Percentiles rank a stretch among this genome's conserved stretches.
Evolutionary conservation across 2,329 filamentous ascomycete species (phyloP).

Genomic region (Colletotrichum incanum): DNA sequence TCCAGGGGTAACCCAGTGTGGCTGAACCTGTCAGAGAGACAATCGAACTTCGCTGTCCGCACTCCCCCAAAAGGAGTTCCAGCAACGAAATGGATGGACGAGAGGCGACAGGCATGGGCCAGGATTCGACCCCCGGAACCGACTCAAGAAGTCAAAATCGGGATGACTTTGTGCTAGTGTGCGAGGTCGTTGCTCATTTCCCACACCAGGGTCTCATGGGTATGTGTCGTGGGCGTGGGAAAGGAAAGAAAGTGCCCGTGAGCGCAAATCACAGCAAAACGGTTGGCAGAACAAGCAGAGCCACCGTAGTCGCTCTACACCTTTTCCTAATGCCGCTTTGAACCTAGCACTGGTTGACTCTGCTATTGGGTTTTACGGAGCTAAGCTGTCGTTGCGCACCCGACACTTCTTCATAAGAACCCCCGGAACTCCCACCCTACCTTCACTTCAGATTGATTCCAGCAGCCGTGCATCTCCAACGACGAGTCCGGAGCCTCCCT

Average conservation of each 20-base stretch:
- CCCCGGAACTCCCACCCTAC: constrained; percentile 28
- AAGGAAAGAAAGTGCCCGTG: constrained; percentile 26
- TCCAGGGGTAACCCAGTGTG: constrained; percentile 33
- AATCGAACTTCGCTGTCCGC: constrained; percentile 21
- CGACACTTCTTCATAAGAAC: constrained; percentile 38
- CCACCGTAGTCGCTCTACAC: constrained; percentile 19
- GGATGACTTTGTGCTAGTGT: constrained; percentile 38
- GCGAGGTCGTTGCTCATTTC: constrained; percentile 19
- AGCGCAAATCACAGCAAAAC: constrained; percentile 36
- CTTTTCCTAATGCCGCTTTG: constrained; percentile 34
- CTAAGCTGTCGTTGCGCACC: constrained; percentile 20
- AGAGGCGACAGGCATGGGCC: constrained; percentile 21
- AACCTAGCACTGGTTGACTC: constrained; percentile 29
- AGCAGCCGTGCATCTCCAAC: constrained; percentile 11
- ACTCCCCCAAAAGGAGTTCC: constrained; percentile 37
- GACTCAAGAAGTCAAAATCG: constrained; percentile 25
- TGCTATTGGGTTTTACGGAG: constrained; percentile 21
- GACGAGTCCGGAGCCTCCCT: constrained; percentile 22
- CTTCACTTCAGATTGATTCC: no score
- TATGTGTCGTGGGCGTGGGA: constrained; percentile 11
- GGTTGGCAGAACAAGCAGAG: constrained; percentile 31
- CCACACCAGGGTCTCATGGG: constrained; percentile 33
- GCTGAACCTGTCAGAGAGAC: constrained; percentile 32
- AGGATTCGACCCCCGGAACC: constrained; percentile 24
- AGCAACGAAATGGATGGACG: constrained; percentile 12